Conservation (phyloP, 192 early-diverging fungal genomes). For the Backusella westeae region DNA sequence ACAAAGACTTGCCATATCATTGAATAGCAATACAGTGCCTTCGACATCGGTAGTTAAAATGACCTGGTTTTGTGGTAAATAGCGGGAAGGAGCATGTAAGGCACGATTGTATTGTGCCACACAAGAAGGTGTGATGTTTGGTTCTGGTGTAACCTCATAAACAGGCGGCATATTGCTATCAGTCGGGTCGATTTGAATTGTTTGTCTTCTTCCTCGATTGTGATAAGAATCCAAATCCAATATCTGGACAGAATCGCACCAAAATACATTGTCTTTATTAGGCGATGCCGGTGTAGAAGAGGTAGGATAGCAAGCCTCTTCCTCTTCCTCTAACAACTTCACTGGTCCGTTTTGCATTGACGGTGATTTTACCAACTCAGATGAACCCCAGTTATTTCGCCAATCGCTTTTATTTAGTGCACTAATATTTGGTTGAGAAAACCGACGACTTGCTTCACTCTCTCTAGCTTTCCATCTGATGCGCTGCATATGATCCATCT, state of each 20-base stretch:
- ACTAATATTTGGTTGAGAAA: slow-evolving; percentile 10
- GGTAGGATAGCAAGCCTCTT: neutral
- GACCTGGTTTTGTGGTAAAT: slow-evolving; percentile 58
- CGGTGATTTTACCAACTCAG: neutral
- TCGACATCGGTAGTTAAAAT: slow-evolving; percentile 54
- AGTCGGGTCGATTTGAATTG: neutral
- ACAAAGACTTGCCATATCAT: slow-evolving; percentile 56
- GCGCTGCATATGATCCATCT: slow-evolving; percentile 30
- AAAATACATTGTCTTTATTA: neutral
- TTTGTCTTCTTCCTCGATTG: neutral
- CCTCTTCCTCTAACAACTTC: neutral
- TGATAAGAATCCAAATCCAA: neutral
- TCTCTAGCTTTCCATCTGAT: slow-evolving; percentile 2
- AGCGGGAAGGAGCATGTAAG: slow-evolving; percentile 52
- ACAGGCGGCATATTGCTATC: neutral
- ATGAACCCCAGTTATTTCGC: neutral
- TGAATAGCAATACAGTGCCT: slow-evolving; percentile 51
- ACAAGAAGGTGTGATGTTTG: neutral
- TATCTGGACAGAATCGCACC: neutral
- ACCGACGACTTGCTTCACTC: neutral
- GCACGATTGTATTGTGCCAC: slow-evolving; percentile 12
- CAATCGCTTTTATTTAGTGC: neutral
- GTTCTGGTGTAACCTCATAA: neutral
- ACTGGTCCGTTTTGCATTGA: neutral
- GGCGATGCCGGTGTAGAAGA: neutral